Percentiles rank a stretch among this genome's conserved stretches.
Conservation (phyloP, 208 protist genomes). For the Plasmodiophora brassicae region DNA sequence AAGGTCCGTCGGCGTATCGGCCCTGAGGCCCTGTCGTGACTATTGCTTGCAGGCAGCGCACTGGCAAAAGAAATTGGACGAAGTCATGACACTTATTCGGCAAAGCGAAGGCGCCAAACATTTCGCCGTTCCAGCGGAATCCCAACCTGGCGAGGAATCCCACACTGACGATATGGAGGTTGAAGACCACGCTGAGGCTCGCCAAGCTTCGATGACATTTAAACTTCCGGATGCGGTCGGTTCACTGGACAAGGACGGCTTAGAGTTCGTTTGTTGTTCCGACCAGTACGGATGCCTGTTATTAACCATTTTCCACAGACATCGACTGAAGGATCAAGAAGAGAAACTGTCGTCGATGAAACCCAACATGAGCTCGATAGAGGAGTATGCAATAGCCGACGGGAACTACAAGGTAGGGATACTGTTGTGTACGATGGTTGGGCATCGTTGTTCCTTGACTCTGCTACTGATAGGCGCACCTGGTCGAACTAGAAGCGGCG, state of each 20-base stretch:
- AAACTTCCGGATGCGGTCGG: too few species aligned
- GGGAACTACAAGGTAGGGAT: background rate
- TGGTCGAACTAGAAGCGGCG: background rate
- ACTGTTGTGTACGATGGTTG: background rate
- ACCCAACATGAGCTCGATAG: constrained; percentile 81
- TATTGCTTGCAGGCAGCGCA: too few species aligned
- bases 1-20: too few species aligned
- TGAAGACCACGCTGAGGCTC: too few species aligned
- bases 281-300: background rate
- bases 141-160: too few species aligned
- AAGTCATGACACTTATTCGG: background rate
- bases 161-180: too few species aligned
- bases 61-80: too few species aligned
- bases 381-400: constrained; percentile 71
- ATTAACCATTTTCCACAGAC: background rate
- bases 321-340: background rate
- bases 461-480: background rate
- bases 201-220: too few species aligned
- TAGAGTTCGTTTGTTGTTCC: background rate
- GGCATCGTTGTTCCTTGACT: too few species aligned
- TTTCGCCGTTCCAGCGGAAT: too few species aligned
- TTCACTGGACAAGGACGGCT: background rate
- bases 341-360: constrained; percentile 70
- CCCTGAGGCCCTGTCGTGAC: too few species aligned
- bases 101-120: too few species aligned